Conservation (phyloP, 371 early-diverging fungal species). For the Coemansia sp. region DNA sequence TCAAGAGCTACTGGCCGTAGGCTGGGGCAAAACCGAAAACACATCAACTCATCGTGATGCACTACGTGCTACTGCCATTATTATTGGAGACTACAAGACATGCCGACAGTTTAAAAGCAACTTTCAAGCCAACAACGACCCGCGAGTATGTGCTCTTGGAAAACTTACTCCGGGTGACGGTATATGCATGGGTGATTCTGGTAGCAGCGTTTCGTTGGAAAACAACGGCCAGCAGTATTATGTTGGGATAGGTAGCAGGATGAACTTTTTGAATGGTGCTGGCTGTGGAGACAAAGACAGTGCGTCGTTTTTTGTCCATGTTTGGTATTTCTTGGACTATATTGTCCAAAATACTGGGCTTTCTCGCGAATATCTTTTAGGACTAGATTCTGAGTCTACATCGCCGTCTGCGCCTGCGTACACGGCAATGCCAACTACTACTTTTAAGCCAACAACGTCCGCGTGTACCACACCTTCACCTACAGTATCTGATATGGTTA, state of each 20-base stretch:
- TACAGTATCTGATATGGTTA: not conserved
- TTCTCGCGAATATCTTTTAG: slow-evolving; percentile 1
- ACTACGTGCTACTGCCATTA: slow-evolving; percentile 13
- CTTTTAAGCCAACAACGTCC: not conserved
- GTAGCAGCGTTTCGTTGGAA: slow-evolving; percentile 14
- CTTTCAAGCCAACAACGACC: slow-evolving; percentile 13
- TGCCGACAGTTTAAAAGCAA: slow-evolving; percentile 11
- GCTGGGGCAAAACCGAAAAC: slow-evolving; percentile 22
- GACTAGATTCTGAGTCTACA: not conserved
- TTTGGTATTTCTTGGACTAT: slow-evolving; percentile 1
- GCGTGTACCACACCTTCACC: not conserved
- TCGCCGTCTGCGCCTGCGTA: not conserved
- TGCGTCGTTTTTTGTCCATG: slow-evolving; percentile 11
- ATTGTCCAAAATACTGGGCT: slow-evolving; percentile 7
- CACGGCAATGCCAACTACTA: not conserved
- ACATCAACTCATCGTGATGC: not conserved
- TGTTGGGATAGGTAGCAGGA: slow-evolving; percentile 11
- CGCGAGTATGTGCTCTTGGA: slow-evolving; percentile 26
- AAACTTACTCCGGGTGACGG: slow-evolving; percentile 16
- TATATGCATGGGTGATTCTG: slow-evolving; percentile 33
- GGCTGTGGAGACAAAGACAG: slow-evolving; percentile 2
- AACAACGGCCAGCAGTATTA: not conserved
- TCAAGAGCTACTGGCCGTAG: slow-evolving; percentile 32
- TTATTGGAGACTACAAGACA: not conserved
- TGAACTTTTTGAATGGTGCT: not conserved